Base-by-base conservation (phyloP, 805 yeast genomes). In the Candida arabinofermentans region DNA sequence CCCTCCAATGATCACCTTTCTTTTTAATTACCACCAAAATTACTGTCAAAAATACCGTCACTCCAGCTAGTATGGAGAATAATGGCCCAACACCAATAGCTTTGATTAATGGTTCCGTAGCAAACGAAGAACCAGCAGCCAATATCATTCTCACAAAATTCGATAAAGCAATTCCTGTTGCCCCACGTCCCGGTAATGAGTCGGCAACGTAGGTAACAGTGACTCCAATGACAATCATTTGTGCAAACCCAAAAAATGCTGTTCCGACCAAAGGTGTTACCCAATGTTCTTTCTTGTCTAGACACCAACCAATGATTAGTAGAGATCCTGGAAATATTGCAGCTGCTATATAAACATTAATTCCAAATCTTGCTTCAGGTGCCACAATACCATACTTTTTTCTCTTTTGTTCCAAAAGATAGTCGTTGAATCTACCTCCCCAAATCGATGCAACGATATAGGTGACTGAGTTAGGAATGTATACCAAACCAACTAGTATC, bases 151-250 rank as follows among this genome's bases (percentile, higher is more conserved):
- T 71, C 16, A 83, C 69, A 42, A 87, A 71, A 56, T 87, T 88
- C 54, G 85, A 87, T 38, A 88, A 60, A 0, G 96, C 95, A 37
- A 87, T 86, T 1, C 95, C 96, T 0, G 95, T 84, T 12, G 96
- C 90, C 32, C 96, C 95, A 53, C 81, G 73, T 0, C 95, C 95
- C 0, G 96, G 96, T 34, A 88, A 69, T 1, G 88, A 78, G 55
- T 87, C 96, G 1, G 87, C 89, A 42, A 87, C 65, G 55, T 86
- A 88, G 0, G 96, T 86, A 3, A 83, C 76, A 0, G 88, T 83
- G 8, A 86, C 78, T 3, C 95, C 93, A 50, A 86, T 86, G 3
- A 85, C 77, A 62, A 86, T 77, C 93, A 87, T 84, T 26, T 86
- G 79, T 0, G 91, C 86, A 56, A 83, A 79, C 0, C 96, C 96